phyloP scores from a whole-genome alignment of 2,329 filamentous ascomycete species.

The Macroventuria anomochaeta region DNA sequence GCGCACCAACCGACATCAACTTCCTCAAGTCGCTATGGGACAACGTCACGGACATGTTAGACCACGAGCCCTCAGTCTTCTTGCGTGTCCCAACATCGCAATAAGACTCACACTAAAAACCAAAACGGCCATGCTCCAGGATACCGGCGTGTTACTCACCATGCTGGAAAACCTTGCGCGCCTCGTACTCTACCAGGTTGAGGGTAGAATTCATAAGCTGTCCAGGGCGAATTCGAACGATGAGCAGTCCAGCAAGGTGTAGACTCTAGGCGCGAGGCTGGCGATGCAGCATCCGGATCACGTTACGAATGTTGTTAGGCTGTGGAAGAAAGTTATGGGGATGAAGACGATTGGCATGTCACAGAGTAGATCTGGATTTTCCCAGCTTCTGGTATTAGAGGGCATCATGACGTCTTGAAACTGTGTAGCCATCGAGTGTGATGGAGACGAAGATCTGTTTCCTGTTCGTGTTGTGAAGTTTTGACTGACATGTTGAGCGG shows the following conservation, averaged over 20 bases:
- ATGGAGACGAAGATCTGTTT: no score
- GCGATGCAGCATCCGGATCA: conserved; percentile 4
- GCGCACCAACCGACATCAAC: neutral
- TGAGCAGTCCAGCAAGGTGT: neutral
- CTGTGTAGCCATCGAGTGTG: no score
- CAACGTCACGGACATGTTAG: neutral
- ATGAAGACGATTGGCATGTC: neutral
- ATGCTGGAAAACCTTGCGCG: neutral
- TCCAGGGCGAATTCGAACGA: neutral
- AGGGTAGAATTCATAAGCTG: neutral
- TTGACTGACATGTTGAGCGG: no score
- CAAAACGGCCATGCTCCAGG: neutral
- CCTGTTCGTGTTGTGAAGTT: no score
- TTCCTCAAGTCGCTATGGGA: neutral
- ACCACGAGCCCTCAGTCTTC: neutral
- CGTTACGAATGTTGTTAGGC: neutral
- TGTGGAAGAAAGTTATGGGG: neutral
- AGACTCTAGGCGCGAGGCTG: neutral
- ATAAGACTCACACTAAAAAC: neutral
- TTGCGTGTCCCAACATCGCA: neutral
- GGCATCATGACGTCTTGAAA: no score
- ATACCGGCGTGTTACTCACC: neutral
- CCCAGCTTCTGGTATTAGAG: no score
- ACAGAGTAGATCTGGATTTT: no score
- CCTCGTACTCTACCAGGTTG: neutral